Evolutionary conservation across 148 eudicot genomes (phyloP).

Genomic region (Cornus suecica): DNA sequence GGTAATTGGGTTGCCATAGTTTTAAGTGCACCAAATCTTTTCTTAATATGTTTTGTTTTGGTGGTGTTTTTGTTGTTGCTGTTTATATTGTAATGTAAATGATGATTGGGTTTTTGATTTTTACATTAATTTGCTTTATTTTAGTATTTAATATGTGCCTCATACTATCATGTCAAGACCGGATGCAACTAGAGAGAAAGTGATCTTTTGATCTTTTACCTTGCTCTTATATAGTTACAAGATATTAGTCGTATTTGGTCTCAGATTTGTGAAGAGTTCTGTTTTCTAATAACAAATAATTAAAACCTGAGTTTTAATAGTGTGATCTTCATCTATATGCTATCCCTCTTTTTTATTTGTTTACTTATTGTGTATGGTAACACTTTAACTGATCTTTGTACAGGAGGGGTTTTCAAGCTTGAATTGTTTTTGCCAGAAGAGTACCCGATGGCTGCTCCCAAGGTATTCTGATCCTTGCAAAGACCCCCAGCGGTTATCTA

Average conservation of each 20-base stretch:
- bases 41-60: not conserved
- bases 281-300: not conserved
- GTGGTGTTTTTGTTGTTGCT: not conserved
- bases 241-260: no score
- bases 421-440: slow-evolving; percentile 97
- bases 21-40: not conserved
- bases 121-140: not conserved
- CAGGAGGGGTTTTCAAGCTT: slow-evolving; percentile 98
- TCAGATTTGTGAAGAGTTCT: not conserved
- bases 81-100: not conserved
- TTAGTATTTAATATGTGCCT: not conserved
- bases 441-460: slow-evolving; percentile 99
- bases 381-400: slow-evolving; percentile 14
- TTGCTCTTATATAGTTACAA: not conserved
- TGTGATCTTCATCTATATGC: not conserved
- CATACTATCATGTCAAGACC: not conserved
- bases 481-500: not conserved
- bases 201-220: not conserved
- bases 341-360: not conserved
- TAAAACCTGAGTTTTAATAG: not conserved
- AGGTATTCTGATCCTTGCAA: slow-evolving; percentile 38
- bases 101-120: not conserved
- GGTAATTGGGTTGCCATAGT: slow-evolving; percentile 33
- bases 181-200: not conserved
- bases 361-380: not conserved